Conservation (phyloP, 1,139 yeast species). For the Yamadazyma kanchanaburiensis region DNA sequence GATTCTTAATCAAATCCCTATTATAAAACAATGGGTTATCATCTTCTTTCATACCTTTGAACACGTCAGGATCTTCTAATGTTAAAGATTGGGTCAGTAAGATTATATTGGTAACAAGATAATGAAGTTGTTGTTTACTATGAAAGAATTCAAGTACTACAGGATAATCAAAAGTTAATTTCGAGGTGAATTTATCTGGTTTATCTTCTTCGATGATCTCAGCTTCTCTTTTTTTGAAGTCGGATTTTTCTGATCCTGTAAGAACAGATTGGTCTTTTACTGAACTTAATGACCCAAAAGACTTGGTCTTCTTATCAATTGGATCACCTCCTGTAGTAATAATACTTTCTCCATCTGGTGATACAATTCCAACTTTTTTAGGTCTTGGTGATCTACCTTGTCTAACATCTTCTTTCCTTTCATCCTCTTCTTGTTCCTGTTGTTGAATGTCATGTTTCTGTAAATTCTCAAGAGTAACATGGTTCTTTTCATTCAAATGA, state of each 20-base stretch:
- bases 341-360: not conserved
- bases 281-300: not conserved
- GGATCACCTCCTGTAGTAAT: not conserved
- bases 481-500: not conserved
- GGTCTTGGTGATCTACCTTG: not conserved
- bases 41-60: constrained; percentile 59
- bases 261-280: too few species aligned
- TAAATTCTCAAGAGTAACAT: not conserved
- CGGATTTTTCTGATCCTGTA: too few species aligned
- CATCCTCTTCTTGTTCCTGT: not conserved
- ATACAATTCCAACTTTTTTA: not conserved
- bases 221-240: too few species aligned
- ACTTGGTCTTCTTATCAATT: too few species aligned
- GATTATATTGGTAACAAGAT: constrained; percentile 55
- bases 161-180: constrained; percentile 51
- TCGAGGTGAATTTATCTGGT: constrained; percentile 12
- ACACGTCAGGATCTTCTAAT: constrained; percentile 69
- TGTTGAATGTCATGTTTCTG: not conserved
- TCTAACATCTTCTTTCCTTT: not conserved
- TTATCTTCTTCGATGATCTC: constrained; percentile 6
- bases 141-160: constrained; percentile 72
- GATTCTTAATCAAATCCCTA: constrained; percentile 34
- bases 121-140: constrained; percentile 71
- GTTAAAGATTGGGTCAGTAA: constrained; percentile 72
- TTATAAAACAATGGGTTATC: constrained; percentile 40